A percentile compares a stretch with the other conserved stretches of the same genome.
Evolutionary conservation across 495 filamentous ascomycete genomes (phyloP).

Genomic region (Penicillium bovifimosum): DNA sequence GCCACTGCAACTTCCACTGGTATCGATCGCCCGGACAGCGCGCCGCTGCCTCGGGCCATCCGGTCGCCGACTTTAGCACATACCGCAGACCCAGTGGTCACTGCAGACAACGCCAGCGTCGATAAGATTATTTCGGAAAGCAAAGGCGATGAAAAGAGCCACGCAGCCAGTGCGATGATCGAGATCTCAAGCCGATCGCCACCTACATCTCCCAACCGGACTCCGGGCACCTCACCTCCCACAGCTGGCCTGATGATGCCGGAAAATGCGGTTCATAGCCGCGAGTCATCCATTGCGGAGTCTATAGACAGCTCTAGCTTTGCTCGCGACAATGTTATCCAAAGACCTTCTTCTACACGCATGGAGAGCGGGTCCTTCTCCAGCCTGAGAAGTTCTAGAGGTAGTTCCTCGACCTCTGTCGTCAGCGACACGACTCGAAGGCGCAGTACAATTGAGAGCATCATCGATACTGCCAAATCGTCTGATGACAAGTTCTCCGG

Average conservation of each 20-base stretch:
- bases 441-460: constrained; percentile 39
- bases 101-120: constrained; percentile 55
- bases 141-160: constrained; percentile 42
- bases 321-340: constrained; percentile 11
- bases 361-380: constrained; percentile 23
- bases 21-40: constrained; percentile 29
- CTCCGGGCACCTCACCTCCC: constrained; percentile 47
- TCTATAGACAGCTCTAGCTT: constrained; percentile 26
- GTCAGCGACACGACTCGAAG: constrained; percentile 30
- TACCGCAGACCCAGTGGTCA: constrained; percentile 58
- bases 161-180: constrained; percentile 59
- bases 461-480: constrained; percentile 31
- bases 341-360: constrained; percentile 27
- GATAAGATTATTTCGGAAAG: constrained; percentile 45
- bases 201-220: constrained; percentile 50
- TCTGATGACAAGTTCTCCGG: constrained; percentile 33
- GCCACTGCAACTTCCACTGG: constrained; percentile 35
- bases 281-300: constrained; percentile 30
- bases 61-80: constrained; percentile 60
- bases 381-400: constrained; percentile 27
- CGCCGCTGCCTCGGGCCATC: constrained; percentile 49
- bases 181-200: constrained; percentile 59
- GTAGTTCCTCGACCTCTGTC: constrained; percentile 27
- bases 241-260: constrained; percentile 27
- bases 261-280: constrained; percentile 25